A percentile compares a stretch with the other conserved stretches of the same genome.
Evolutionary conservation across 2,329 filamentous ascomycete genomes (phyloP).

Genomic region (Cercospora citrullina): DNA sequence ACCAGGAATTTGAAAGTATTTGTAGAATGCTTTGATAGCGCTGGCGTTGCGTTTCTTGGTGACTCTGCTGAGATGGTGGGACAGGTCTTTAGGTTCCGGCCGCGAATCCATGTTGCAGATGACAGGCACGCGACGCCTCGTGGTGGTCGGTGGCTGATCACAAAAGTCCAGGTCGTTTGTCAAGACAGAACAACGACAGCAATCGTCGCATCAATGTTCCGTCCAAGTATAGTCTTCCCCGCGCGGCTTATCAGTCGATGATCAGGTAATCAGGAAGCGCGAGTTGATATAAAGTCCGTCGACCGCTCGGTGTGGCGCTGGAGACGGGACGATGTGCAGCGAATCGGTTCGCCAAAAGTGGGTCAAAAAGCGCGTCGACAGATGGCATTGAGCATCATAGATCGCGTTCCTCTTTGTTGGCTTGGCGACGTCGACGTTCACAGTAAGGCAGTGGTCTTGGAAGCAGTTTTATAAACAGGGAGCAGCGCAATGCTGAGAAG

Average conservation of each 20-base stretch:
- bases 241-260: constrained; percentile 4
- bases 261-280: constrained; percentile 3
- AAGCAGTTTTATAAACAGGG: not conserved
- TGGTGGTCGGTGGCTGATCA: not conserved
- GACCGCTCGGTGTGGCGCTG: not conserved
- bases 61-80: constrained; percentile 72
- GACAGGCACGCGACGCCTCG: not conserved
- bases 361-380: not conserved
- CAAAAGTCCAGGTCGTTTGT: not conserved
- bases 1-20: constrained; percentile 69
- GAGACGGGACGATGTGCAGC: not conserved
- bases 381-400: constrained; percentile 10
- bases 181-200: not conserved
- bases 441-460: not conserved
- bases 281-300: not conserved
- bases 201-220: not conserved
- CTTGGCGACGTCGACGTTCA: not conserved
- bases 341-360: not conserved
- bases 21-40: constrained; percentile 78
- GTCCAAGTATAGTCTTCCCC: not conserved
- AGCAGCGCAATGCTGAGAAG: not conserved
- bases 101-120: constrained; percentile 25
- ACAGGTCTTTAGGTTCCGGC: constrained; percentile 67
- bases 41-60: constrained; percentile 66
- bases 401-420: not conserved